Percentiles rank a stretch among this genome's conserved stretches.
Evolutionary conservation across 352 stramenopile genomes (phyloP).

Genomic region (Pythium scleroteichum): DNA sequence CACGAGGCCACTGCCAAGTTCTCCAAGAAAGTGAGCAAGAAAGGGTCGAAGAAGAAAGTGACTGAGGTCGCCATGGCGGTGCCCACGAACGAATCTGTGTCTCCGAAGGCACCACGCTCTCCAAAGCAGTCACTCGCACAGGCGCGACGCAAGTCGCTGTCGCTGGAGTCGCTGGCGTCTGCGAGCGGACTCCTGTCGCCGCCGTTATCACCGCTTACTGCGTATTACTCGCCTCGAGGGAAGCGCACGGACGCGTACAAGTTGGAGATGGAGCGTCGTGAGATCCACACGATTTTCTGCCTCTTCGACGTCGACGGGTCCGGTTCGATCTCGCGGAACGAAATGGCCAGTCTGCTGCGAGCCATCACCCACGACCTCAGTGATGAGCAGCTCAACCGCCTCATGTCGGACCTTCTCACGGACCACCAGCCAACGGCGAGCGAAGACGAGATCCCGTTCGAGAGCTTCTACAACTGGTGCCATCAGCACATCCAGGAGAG

Average conservation of each 20-base stretch:
- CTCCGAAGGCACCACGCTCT: not conserved
- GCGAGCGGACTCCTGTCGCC: conserved; percentile 26
- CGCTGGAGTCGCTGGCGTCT: conserved; percentile 6
- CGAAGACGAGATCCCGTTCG: conserved; percentile 54
- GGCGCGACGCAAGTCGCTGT: conserved; percentile 19
- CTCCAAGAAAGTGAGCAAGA: conserved; percentile 24
- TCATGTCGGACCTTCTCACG: conserved; percentile 55
- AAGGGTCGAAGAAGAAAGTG: conserved; percentile 16
- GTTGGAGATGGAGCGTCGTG: conserved; percentile 60
- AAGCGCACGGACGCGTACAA: conserved; percentile 59
- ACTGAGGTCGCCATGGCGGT: not conserved
- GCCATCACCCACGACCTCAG: conserved; percentile 72
- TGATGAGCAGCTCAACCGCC: conserved; percentile 51
- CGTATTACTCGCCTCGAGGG: conserved; percentile 43
- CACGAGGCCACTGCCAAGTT: conserved; percentile 37
- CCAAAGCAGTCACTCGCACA: conserved; percentile 17
- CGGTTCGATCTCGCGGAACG: conserved; percentile 52
- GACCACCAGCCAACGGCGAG: conserved; percentile 23
- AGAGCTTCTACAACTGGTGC: conserved; percentile 78
- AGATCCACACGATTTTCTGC: conserved; percentile 77
- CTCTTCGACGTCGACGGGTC: conserved; percentile 69
- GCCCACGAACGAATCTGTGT: not conserved
- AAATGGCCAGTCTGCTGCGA: conserved; percentile 57
- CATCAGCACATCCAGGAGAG: conserved; percentile 61
- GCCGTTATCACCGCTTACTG: conserved; percentile 50